Evolutionary conservation across 78 protist genomes (phyloP).

Genomic region (Dictyostelium intermedium): DNA sequence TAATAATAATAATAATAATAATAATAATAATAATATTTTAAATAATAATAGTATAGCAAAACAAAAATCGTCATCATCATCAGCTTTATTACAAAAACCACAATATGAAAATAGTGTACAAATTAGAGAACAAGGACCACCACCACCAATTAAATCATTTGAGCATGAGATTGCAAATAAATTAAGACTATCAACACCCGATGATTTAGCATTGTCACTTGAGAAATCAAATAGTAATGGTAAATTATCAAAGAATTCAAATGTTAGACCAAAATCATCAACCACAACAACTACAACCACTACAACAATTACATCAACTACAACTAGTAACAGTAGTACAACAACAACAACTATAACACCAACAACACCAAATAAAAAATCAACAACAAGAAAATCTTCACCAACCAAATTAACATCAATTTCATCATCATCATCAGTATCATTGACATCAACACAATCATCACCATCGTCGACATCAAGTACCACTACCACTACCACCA

Average conservation of each 20-base stretch:
- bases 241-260: not conserved
- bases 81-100: not conserved
- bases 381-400: not conserved
- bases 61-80: not conserved
- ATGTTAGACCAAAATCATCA: conserved; percentile 1
- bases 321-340: not conserved
- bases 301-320: not conserved
- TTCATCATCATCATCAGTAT: not conserved
- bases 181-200: conserved; percentile 20
- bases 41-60: not conserved
- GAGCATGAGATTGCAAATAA: conserved; percentile 9
- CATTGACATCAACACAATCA: not conserved
- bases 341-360: not conserved
- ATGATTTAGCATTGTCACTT: conserved; percentile 1
- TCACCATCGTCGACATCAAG: not conserved
- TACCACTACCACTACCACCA: not conserved
- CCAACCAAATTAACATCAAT: not conserved
- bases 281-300: not conserved
- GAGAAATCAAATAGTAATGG: not conserved
- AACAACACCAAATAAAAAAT: not conserved
- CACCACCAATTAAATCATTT: conserved; percentile 4
- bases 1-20: too few relatives aligned
- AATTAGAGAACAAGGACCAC: not conserved
- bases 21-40: not conserved
- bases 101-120: not conserved